Evolutionary conservation across 306 rosid genomes (phyloP).

Genomic region (Psophocarpus tetragonolobus): DNA sequence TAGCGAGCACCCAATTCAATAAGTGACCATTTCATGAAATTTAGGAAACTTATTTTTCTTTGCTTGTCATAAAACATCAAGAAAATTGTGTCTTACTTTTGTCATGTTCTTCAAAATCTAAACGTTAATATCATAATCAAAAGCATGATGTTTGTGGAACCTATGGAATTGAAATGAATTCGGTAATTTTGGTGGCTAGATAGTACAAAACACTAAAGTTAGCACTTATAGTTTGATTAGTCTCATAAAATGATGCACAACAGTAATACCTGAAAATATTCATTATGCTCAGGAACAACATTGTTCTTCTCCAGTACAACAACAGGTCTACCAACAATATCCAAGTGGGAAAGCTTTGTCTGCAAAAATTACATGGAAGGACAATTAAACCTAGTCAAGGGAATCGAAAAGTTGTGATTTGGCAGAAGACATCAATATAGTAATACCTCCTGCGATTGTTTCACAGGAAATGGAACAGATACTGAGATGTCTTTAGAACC

Average conservation of each 20-base stretch:
- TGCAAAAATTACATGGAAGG: conserved; percentile 44
- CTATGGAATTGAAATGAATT: conserved; percentile 10
- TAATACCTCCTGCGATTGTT: conserved; percentile 79
- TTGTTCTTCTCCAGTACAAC: conserved; percentile 82
- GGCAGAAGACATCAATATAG: not conserved
- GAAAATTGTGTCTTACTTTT: not conserved
- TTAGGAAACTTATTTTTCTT: conserved; percentile 2
- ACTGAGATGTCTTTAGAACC: conserved; percentile 78
- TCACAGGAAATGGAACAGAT: conserved; percentile 75
- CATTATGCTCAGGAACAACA: conserved; percentile 93
- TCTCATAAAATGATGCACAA: conserved; percentile 19
- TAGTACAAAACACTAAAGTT: conserved; percentile 6
- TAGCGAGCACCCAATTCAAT: conserved; percentile 5
- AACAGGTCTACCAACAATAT: conserved; percentile 93
- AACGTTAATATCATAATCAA: not conserved
- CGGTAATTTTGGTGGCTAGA: not conserved
- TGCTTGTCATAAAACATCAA: not conserved
- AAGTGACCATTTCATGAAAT: conserved; percentile 26
- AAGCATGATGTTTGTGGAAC: not conserved
- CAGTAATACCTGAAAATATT: conserved; percentile 75
- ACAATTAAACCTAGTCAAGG: conserved; percentile 32
- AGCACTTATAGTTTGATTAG: conserved; percentile 4
- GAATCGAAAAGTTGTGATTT: conserved; percentile 16
- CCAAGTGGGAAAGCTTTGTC: conserved; percentile 96
- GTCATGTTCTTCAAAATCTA: not conserved